A percentile compares a stretch with the other conserved stretches of the same genome.
Evolutionary conservation across 2,329 filamentous ascomycete genomes (phyloP).

Genomic region (Epichloe coenophiala): DNA sequence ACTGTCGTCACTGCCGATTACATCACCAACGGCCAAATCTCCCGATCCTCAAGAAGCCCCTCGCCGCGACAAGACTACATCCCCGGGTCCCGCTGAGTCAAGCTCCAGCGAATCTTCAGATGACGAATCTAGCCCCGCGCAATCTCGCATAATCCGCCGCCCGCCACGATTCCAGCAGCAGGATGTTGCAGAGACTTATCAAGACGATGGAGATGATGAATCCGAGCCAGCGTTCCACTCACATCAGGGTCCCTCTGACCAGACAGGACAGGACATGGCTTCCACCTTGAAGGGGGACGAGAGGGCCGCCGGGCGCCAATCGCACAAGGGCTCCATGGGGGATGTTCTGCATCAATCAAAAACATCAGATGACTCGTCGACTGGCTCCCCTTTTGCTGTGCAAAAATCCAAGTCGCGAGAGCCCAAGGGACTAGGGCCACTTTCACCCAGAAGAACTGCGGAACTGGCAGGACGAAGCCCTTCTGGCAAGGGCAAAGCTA

Average conservation of each 20-base stretch:
- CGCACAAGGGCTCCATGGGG: conserved; percentile 15
- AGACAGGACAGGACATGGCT: conserved; percentile 31
- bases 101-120: conserved; percentile 29
- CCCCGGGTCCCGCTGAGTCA: conserved; percentile 23
- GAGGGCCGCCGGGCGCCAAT: conserved; percentile 19
- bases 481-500: conserved; percentile 32
- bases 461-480: conserved; percentile 45
- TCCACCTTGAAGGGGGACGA: conserved; percentile 38
- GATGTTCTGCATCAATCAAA: conserved; percentile 32
- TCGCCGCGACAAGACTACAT: conserved; percentile 14
- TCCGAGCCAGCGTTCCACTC: conserved; percentile 43
- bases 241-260: conserved; percentile 24
- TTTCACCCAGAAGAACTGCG: conserved; percentile 45
- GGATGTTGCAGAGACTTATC: conserved; percentile 23
- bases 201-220: conserved; percentile 42
- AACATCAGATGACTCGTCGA: conserved; percentile 50
- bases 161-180: conserved; percentile 37
- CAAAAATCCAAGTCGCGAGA: conserved; percentile 19
- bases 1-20: conserved; percentile 31
- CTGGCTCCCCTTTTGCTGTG: conserved; percentile 30
- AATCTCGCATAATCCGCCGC: conserved; percentile 46
- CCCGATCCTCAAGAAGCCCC: conserved; percentile 10
- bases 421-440: conserved; percentile 26
- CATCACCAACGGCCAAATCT: conserved; percentile 13
- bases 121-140: conserved; percentile 37